Conservation (phyloP, 164 flowering plant species). For the Platanus orientalis region DNA sequence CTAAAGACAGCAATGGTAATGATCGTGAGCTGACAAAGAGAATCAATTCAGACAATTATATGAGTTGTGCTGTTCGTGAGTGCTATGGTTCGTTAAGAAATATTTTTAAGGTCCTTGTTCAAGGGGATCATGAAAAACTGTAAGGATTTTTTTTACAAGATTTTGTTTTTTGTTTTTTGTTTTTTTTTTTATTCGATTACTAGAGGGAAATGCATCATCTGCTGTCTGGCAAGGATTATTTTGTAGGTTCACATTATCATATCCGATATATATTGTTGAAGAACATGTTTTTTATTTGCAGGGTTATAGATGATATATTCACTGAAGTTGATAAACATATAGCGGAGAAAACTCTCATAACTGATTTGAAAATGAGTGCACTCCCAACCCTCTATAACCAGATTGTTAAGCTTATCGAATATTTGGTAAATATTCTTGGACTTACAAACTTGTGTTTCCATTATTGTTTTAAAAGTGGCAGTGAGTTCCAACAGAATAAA, state of each 20-base stretch:
- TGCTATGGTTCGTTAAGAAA: constrained; percentile 83
- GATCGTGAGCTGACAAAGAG: constrained; percentile 79
- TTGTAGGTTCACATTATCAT: neutral
- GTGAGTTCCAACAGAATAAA: neutral
- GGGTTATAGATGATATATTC: constrained; percentile 68
- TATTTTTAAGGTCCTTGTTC: constrained; percentile 57
- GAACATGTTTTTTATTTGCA: constrained; percentile 26
- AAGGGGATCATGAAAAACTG: constrained; percentile 59
- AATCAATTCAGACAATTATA: constrained; percentile 59
- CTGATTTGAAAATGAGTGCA: constrained; percentile 64
- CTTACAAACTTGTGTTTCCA: neutral
- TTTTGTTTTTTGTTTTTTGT: neutral
- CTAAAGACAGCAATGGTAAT: constrained; percentile 89
- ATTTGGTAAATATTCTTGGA: constrained; percentile 44
- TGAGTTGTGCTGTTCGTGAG: constrained; percentile 84
- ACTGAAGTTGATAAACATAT: constrained; percentile 65
- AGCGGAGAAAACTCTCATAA: constrained; percentile 39
- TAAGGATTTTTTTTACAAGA: constrained; percentile 17
- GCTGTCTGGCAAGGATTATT: neutral
- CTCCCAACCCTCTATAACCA: constrained; percentile 76
- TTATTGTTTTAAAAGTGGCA: neutral
- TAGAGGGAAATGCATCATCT: too few species aligned
- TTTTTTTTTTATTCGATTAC: neutral
- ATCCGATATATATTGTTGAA: constrained; percentile 1
- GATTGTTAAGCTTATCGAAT: constrained; percentile 64